Evolutionary conservation across 2,329 filamentous ascomycete species (phyloP).

Genomic region (Neospermospora avenae): DNA sequence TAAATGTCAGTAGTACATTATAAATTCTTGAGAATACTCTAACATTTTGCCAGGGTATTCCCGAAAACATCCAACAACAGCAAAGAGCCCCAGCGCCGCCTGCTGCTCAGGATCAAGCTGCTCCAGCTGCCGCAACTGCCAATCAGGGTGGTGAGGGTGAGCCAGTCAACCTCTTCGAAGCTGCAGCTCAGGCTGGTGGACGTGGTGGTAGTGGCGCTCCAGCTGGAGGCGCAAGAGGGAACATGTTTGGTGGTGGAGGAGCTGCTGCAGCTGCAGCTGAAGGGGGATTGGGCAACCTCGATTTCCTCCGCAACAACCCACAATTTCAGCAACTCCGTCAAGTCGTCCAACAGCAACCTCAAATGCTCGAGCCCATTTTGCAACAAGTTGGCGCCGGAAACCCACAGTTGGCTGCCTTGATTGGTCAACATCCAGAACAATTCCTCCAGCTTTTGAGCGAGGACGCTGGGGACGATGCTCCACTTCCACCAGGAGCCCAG

Average conservation of each 20-base stretch:
- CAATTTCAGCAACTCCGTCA: constrained; percentile 98
- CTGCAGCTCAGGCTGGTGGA: constrained; percentile 64
- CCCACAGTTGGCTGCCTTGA: constrained; percentile 88
- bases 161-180: constrained; percentile 85
- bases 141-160: constrained; percentile 50
- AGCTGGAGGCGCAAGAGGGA: constrained; percentile 2
- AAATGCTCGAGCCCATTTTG: constrained; percentile 97
- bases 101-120: constrained; percentile 42
- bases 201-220: constrained; percentile 38
- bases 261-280: constrained; percentile 40
- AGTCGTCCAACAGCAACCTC: constrained; percentile 94
- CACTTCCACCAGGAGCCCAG: constrained; percentile 82
- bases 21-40: constrained; percentile 6
- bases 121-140: constrained; percentile 36
- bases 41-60: constrained; percentile 67
- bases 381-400: constrained; percentile 95
- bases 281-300: constrained; percentile 70
- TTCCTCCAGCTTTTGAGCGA: constrained; percentile 90
- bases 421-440: constrained; percentile 86
- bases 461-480: constrained; percentile 78
- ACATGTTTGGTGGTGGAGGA: constrained; percentile 37
- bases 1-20: constrained; percentile 61
- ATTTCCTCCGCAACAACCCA: constrained; percentile 90
- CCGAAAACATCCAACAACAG: constrained; percentile 75
- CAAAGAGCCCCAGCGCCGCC: constrained; percentile 50